phyloP scores from a whole-genome alignment of 495 filamentous ascomycete species.

The Penicillium egyptiacum region DNA sequence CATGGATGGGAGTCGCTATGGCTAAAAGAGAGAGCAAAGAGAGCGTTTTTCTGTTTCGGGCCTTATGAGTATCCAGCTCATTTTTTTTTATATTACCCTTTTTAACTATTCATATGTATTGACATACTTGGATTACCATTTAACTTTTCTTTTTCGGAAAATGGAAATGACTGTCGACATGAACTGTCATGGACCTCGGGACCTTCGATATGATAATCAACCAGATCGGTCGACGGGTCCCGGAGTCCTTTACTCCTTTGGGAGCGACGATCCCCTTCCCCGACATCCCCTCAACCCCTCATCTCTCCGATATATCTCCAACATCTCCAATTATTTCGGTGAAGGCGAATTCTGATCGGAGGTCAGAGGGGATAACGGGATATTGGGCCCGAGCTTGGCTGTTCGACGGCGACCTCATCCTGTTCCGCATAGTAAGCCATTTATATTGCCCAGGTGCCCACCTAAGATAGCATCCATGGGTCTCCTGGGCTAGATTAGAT shows the following conservation, averaged over 20 bases:
- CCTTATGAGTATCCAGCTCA: background rate
- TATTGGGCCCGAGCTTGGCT: background rate
- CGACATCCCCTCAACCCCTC: background rate
- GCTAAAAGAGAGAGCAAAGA: conserved; percentile 15
- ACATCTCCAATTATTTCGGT: background rate
- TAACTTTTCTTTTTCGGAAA: background rate
- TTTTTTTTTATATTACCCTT: background rate
- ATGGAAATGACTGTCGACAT: no score
- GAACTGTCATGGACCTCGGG: no score
- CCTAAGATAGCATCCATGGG: no score
- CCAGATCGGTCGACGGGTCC: background rate
- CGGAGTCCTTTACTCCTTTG: conserved; percentile 24
- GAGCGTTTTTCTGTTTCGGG: conserved; percentile 7
- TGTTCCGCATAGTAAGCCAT: background rate
- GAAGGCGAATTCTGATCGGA: background rate
- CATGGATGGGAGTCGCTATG: background rate
- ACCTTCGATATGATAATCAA: no score
- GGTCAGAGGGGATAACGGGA: background rate
- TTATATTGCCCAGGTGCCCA: background rate
- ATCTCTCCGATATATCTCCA: background rate
- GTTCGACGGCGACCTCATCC: background rate
- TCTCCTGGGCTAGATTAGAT: background rate
- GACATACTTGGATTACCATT: conserved; percentile 4
- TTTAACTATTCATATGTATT: conserved; percentile 3
- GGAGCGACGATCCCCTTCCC: conserved; percentile 5